Conservation (phyloP, 1,284 basidiomycete genomes). For the Cystobasidium pallidum region DNA sequence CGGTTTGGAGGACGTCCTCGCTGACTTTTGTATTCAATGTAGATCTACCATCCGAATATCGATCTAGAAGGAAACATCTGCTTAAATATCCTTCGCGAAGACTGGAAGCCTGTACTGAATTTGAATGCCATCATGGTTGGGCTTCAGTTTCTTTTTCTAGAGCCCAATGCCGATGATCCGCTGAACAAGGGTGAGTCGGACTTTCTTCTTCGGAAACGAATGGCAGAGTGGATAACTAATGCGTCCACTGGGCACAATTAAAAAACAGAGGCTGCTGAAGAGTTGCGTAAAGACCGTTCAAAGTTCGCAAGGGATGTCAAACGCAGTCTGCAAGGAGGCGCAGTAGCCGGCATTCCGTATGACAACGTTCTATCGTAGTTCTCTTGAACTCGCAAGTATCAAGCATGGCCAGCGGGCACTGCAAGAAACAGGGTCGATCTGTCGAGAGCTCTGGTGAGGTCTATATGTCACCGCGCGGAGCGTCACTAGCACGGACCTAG, state of each 20-base stretch:
- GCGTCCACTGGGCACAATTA: too few species aligned
- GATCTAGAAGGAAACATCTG: conserved; percentile 71
- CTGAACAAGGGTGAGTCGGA: conserved; percentile 86
- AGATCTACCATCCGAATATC: conserved; percentile 99
- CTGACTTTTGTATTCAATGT: neutral
- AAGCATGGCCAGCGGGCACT: too few species aligned
- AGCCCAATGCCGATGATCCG: conserved; percentile 98
- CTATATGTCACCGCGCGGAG: too few species aligned
- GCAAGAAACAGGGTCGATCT: too few species aligned
- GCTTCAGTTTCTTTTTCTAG: conserved; percentile 95
- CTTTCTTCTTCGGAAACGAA: neutral
- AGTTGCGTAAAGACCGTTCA: conserved; percentile 80
- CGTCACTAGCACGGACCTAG: too few species aligned
- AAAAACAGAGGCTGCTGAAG: conserved; percentile 91
- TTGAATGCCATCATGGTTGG: conserved; percentile 97
- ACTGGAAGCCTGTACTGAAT: conserved; percentile 99
- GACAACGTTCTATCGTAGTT: conserved; percentile 65
- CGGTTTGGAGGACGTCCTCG: neutral
- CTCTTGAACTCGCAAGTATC: too few species aligned
- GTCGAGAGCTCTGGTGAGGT: too few species aligned
- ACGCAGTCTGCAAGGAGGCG: conserved; percentile 75
- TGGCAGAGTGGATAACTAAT: neutral
- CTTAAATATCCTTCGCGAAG: conserved; percentile 92
- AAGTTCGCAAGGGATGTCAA: conserved; percentile 80
- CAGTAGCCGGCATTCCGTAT: conserved; percentile 74